Evolutionary conservation across 768 basidiomycete genomes (phyloP).

Genomic region (Leccinum imitatum): DNA sequence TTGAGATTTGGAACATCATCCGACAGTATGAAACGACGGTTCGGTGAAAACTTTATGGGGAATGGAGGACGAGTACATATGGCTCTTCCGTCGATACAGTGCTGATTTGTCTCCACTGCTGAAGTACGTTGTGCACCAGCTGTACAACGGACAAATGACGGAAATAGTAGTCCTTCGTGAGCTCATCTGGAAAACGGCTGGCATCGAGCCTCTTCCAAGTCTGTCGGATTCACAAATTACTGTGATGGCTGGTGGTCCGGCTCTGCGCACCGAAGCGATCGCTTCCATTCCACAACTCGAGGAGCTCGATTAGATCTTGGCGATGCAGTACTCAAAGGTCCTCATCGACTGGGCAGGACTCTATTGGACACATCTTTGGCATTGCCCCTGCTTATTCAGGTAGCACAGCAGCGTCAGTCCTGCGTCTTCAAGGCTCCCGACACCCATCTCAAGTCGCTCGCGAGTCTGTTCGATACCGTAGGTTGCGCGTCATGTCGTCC

Average conservation of each 20-base stretch:
- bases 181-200: slow-evolving; percentile 93
- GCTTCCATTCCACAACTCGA: slow-evolving; percentile 61
- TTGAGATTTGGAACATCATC: slow-evolving; percentile 91
- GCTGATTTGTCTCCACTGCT: slow-evolving; percentile 83
- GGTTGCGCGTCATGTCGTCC: slow-evolving; percentile 34
- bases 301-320: slow-evolving; percentile 70
- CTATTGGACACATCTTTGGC: slow-evolving; percentile 72
- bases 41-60: slow-evolving; percentile 92
- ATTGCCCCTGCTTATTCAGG: slow-evolving; percentile 86
- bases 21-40: slow-evolving; percentile 71
- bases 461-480: slow-evolving; percentile 86
- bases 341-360: slow-evolving; percentile 62
- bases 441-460: slow-evolving; percentile 82
- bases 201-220: slow-evolving; percentile 87
- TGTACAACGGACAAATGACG: slow-evolving; percentile 77
- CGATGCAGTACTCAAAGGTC: slow-evolving; percentile 63
- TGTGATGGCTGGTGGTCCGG: slow-evolving; percentile 89
- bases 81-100: slow-evolving; percentile 80
- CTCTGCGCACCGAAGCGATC: slow-evolving; percentile 83
- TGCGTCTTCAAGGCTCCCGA: slow-evolving; percentile 75
- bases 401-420: slow-evolving; percentile 87
- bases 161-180: slow-evolving; percentile 90
- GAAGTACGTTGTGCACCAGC: slow-evolving; percentile 88
- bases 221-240: slow-evolving; percentile 84
- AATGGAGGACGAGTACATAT: slow-evolving; percentile 82